Evolutionary conservation across 805 yeast species (phyloP), one percentile per base, ranked within the genome.

Genomic region (Candida maltosa): DNA sequence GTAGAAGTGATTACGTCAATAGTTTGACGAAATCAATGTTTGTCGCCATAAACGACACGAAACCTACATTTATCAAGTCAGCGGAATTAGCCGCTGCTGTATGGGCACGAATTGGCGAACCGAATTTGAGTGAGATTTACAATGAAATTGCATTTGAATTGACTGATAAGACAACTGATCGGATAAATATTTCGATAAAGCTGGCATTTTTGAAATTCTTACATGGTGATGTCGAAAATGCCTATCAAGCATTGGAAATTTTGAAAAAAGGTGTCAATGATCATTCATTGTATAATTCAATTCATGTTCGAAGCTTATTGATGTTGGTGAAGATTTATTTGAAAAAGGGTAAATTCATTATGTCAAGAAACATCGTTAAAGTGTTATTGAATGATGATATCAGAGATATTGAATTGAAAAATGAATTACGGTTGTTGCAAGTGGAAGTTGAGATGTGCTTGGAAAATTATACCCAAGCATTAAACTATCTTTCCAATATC

Each of bases 11-110:
- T 5, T 68, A 75, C 9, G 48, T 78, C 21, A 86, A 80, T 44
- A 75, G 84, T 29, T 51, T 78, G 6, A 66, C 73, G 11, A 78
- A 78, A 45, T 75, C 85, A 0, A 60, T 67, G 2, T 78, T 72
- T 44, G 63, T 81, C 7, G 62, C 83, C 0, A 52, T 83, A 16
- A 73, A 73, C 45, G 75, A 73, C 37, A 64, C 60, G 23, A 54
- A 60, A 7, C 51, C 65, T 4, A 54, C 66, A 20, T 71, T 76
- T 42, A 59, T 72, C 24, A 67, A 71, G 26, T 62, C 70, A 26
- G 67, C 78, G 37, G 75, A 69, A 24, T 44, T 74, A 29, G 51
- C 61, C 2, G 62, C 75, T 2, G 52, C 72, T 3, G 58, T 70
- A 20, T 78, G 82, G 87, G 46, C 58, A 12, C 56, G 78, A 37